These are phyloP conservation scores for Phialocephala sp. DNA, from an alignment of 2,329 filamentous ascomycete species.

Conservation along the genomic window DNA sequence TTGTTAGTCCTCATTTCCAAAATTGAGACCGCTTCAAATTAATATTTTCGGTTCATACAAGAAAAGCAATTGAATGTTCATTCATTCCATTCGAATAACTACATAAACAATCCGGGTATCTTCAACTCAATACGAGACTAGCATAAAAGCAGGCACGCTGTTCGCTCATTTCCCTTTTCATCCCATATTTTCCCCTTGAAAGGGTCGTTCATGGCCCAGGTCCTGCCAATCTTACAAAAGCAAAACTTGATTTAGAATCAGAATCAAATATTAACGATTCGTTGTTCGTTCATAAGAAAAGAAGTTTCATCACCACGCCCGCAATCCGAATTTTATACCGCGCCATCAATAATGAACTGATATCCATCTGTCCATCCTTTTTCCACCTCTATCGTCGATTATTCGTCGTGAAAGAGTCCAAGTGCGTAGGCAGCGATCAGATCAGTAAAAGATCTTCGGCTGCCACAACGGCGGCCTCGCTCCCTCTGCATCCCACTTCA, in stretches of 20 bases:
- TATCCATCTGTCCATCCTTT: constrained; percentile 8
- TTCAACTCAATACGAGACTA: background rate
- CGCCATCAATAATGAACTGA: constrained; percentile 15
- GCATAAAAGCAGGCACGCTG: background rate
- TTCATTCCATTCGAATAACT: background rate
- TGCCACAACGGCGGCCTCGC: constrained; percentile 64
- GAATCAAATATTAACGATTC: background rate
- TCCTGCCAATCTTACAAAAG: background rate
- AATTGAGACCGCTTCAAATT: no score
- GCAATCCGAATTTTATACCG: background rate
- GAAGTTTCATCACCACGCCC: background rate
- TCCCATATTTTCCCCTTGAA: background rate
- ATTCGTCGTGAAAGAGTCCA: background rate
- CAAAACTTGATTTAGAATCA: background rate
- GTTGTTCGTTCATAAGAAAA: background rate
- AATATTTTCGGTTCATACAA: background rate
- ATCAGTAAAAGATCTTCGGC: constrained; percentile 51
- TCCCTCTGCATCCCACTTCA: constrained; percentile 61
- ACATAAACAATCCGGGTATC: constrained; percentile 2
- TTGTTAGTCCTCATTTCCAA: no score
- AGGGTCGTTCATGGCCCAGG: background rate
- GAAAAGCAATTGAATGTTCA: background rate
- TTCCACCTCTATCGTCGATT: background rate
- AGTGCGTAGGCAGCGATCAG: background rate
- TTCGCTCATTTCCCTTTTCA: background rate